Base-by-base conservation (phyloP, 2,329 filamentous ascomycete species). In the Diaporthe ilicicola region DNA sequence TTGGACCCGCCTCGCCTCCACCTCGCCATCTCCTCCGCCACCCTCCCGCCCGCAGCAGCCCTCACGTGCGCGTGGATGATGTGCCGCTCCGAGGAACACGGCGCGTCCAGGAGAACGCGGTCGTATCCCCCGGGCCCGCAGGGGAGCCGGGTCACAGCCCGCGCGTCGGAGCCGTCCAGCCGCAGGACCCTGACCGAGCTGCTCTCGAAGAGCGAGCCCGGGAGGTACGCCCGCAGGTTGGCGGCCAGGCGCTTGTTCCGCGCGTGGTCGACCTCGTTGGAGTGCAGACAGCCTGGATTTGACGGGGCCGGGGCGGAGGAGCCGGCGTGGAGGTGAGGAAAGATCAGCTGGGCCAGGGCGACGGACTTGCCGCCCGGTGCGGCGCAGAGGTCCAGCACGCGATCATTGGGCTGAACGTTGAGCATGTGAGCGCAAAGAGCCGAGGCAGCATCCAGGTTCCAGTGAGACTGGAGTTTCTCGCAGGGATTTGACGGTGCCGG, bases 61-160 rank as follows among this genome's bases (percentile, higher is more conserved):
- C 76, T 78, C 22, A 73, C 73, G 46, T 79, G 78, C 12, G 79
- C 78, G 59, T 81, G 80, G 32, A 83, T 77, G 37, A 83, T 77
- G 62, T 83, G 81, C 17, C 82, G 76, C 71, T 83, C 81, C 39
- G 79, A 81, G 5, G 81, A 83, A 71, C 82, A 83, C 17, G 82
- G 81, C 4, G 81, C 81, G 69, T 84, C 82, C 7, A 83, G 76
- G 3, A 83, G 76, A 0, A 83, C 80, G 62, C 80, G 81, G 69
- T 83, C 82, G 71, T 82, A 84, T 10, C 78, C 78, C 3, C 77
- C 78, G 1, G 75, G 72, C 0, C 79, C 79, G 9, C 77, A 74
- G 0, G 77, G 76, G 0, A 79, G 73, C 32, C 74, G 74, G n/a
- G 75, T 75, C 15, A 77, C 70, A 8, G 76, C 73, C 12, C 75